These are phyloP conservation scores for Protomyces inouyei DNA, from an alignment of 1,139 yeast species.

Conservation along the genomic window DNA sequence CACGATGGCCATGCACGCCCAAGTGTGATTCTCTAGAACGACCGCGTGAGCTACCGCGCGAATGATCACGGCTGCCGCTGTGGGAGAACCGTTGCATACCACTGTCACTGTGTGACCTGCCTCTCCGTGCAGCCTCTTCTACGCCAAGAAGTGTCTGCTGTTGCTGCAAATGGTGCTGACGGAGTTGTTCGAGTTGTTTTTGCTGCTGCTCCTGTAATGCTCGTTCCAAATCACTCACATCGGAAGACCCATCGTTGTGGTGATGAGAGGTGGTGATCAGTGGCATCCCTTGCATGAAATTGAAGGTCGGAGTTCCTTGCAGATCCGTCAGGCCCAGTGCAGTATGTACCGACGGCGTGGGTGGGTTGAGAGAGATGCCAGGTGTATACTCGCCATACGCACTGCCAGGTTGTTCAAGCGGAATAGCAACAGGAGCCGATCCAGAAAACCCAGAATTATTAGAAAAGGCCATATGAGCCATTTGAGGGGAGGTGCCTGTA, in stretches of 20 bases:
- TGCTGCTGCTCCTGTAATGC: not conserved
- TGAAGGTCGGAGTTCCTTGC: not conserved
- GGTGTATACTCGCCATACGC: slow-evolving; percentile 4
- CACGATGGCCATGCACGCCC: not conserved
- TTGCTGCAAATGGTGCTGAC: not conserved
- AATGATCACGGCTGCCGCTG: not conserved
- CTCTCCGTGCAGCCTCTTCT: not conserved
- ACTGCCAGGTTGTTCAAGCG: not conserved
- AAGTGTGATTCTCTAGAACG: not conserved
- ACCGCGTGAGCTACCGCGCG: not conserved
- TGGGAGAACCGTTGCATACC: not conserved
- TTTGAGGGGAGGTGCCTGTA: not conserved
- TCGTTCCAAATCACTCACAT: not conserved
- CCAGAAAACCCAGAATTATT: not conserved
- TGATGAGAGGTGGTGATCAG: slow-evolving; percentile 12
- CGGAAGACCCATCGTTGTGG: not conserved
- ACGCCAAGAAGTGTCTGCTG: not conserved
- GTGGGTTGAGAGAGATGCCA: slow-evolving; percentile 19
- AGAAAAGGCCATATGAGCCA: not conserved
- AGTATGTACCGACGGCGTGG: slow-evolving; percentile 3
- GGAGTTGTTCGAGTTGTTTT: not conserved
- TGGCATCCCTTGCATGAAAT: slow-evolving; percentile 9
- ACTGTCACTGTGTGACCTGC: not conserved
- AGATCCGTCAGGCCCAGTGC: not conserved
- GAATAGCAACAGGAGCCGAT: not conserved